These are phyloP conservation scores for Tuber indicum DNA, from an alignment of 495 filamentous ascomycete genomes.

Conservation along the genomic window DNA sequence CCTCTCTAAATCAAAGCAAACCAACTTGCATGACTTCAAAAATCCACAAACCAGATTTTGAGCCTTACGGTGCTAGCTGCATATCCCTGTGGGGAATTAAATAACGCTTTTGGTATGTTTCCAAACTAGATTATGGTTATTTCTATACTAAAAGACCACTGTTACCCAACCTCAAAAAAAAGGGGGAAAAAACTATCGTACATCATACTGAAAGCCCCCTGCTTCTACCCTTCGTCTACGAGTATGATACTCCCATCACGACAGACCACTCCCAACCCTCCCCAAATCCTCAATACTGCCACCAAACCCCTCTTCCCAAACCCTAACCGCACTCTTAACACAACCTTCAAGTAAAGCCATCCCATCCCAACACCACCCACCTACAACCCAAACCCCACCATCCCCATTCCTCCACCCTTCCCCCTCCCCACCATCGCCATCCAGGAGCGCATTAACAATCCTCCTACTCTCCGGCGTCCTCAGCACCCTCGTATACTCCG, in stretches of 20 bases:
- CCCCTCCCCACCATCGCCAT: conserved; percentile 11
- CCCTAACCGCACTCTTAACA: conserved; percentile 50
- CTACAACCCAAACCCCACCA: conserved; percentile 50
- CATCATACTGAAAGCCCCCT: background rate
- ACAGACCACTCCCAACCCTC: background rate
- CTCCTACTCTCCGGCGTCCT: conserved; percentile 39
- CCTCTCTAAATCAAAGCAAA: no score
- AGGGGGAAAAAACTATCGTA: no score
- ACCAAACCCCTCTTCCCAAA: conserved; percentile 47
- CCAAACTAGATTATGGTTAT: no score
- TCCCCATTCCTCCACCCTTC: conserved; percentile 50
- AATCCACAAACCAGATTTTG: no score
- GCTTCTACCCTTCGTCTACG: background rate
- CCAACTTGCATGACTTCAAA: no score
- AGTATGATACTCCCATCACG: background rate
- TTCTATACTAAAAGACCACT: background rate
- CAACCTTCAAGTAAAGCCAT: conserved; percentile 59
- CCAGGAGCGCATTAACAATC: conserved; percentile 29
- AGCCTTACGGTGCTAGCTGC: no score
- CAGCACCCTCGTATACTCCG: conserved; percentile 44
- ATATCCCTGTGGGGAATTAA: no score
- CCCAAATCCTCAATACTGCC: conserved; percentile 42
- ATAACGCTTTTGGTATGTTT: no score
- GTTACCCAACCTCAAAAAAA: background rate
- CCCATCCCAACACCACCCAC: conserved; percentile 60